phyloP scores from a whole-genome alignment of 192 early-diverging fungal species.

The Rhizophagus prolifer region DNA sequence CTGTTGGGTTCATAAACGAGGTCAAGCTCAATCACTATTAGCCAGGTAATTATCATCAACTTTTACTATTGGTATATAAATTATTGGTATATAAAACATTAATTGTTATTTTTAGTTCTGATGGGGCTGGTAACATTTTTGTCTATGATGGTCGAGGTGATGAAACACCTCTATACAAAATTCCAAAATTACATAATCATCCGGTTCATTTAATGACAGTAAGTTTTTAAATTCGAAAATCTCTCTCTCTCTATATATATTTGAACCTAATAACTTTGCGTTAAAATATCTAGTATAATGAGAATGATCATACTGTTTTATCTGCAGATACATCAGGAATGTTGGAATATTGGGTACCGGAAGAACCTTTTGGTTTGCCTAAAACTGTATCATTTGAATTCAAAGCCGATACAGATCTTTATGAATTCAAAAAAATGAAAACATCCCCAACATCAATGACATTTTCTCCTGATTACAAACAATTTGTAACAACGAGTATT shows the following conservation, averaged over 20 bases:
- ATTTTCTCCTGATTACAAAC: constrained; percentile 77
- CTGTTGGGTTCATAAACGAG: constrained; percentile 83
- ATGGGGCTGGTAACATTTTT: constrained; percentile 66
- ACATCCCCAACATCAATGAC: constrained; percentile 73
- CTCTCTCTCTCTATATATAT: neutral
- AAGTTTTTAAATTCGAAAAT: constrained; percentile 7
- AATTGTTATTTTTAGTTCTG: constrained; percentile 57
- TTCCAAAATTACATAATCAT: constrained; percentile 65
- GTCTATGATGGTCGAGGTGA: constrained; percentile 83
- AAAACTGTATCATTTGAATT: constrained; percentile 68
- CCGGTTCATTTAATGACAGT: constrained; percentile 79
- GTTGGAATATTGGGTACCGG: constrained; percentile 91
- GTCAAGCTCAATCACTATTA: constrained; percentile 82
- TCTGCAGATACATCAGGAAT: constrained; percentile 86
- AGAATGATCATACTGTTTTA: constrained; percentile 70
- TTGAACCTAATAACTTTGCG: neutral
- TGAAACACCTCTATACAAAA: constrained; percentile 58
- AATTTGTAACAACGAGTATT: constrained; percentile 87
- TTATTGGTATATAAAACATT: neutral
- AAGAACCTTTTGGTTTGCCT: constrained; percentile 65
- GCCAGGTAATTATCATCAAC: constrained; percentile 60
- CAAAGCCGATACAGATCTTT: constrained; percentile 95
- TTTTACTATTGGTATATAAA: too few species aligned
- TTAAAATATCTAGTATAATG: constrained; percentile 59
- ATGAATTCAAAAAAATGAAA: constrained; percentile 94